phyloP scores from a whole-genome alignment of 176 grass and related monocot genomes.

The Eremochloa ophiuroides region DNA sequence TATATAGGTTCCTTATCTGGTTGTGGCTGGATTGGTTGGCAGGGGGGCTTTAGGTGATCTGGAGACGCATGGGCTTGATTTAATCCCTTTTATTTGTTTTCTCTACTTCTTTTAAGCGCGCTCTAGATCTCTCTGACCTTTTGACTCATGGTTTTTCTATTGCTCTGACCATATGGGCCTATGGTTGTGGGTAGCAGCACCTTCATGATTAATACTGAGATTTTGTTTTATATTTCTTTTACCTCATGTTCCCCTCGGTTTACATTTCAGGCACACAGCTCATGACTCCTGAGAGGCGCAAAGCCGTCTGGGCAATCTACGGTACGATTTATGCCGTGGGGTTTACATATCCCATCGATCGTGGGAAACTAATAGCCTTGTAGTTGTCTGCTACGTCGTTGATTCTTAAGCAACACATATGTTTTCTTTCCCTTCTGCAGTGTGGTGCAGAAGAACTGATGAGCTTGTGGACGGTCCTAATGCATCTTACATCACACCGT shows the following conservation, averaged over 20 bases:
- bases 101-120: not conserved
- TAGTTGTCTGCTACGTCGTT: not conserved
- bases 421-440: constrained; percentile 7
- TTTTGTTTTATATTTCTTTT: too few species aligned
- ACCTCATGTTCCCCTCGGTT: too few species aligned
- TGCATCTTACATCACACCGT: constrained; percentile 74
- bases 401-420: not conserved
- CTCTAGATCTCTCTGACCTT: constrained; percentile 1
- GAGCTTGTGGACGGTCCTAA: constrained; percentile 97
- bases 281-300: constrained; percentile 87
- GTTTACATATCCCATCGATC: not conserved
- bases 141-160: not conserved
- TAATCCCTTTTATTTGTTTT: not conserved
- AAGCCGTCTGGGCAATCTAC: constrained; percentile 93
- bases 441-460: constrained; percentile 99
- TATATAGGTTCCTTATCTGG: not conserved
- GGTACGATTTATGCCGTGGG: constrained; percentile 13
- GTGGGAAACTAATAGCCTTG: not conserved
- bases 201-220: not conserved
- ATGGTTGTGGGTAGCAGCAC: not conserved
- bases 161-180: not conserved
- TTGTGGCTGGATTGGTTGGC: not conserved
- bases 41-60: not conserved
- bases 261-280: constrained; percentile 73
- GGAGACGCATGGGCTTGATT: constrained; percentile 29